phyloP scores from a whole-genome alignment of 2,329 filamentous ascomycete species.

The Cephalotrichum gorgonifer region DNA sequence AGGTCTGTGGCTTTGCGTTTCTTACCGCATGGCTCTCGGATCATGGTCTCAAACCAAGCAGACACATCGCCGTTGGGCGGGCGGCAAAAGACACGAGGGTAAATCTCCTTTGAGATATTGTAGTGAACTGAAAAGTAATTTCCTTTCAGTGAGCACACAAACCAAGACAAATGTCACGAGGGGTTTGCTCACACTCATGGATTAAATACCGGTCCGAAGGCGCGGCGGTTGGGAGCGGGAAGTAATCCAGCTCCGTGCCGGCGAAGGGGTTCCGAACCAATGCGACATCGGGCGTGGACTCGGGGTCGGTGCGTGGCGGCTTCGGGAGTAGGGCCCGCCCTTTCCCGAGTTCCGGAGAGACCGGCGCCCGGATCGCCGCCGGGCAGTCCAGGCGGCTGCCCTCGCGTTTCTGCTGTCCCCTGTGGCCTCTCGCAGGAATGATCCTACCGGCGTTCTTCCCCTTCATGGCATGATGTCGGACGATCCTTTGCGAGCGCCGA shows the following conservation, averaged over 20 bases:
- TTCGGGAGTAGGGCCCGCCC: neutral
- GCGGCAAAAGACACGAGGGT: neutral
- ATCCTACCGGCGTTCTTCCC: neutral
- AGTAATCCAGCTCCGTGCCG: neutral
- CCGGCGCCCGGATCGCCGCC: neutral
- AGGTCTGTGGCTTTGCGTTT: neutral
- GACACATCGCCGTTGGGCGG: neutral
- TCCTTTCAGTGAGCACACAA: neutral
- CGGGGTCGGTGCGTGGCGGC: neutral
- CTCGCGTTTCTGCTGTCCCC: neutral
- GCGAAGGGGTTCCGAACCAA: neutral
- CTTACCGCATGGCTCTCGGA: neutral
- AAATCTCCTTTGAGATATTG: neutral
- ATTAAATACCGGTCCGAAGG: neutral
- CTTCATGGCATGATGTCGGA: neutral
- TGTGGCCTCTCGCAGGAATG: neutral
- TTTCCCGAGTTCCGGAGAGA: neutral
- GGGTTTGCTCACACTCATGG: neutral
- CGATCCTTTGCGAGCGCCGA: neutral
- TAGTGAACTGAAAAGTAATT: neutral
- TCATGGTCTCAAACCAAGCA: neutral
- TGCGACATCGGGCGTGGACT: neutral
- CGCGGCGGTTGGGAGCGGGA: neutral
- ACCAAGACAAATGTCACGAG: neutral
- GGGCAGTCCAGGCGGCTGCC: neutral